Conservation (phyloP, 306 rosid genomes). For the Trichosanthes truncata region DNA sequence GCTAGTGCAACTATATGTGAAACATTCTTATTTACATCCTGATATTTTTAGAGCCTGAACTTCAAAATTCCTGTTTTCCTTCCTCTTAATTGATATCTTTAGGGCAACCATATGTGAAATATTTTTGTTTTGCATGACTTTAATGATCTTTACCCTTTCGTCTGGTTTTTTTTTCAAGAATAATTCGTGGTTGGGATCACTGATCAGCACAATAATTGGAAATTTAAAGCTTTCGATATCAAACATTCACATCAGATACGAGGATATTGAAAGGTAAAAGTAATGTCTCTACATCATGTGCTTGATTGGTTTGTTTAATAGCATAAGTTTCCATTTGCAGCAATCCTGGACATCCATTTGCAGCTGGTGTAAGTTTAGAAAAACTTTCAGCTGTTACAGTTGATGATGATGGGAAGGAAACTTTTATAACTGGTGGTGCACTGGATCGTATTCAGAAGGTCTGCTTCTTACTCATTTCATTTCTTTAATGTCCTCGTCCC, state of each 20-base stretch:
- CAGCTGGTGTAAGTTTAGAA: slow-evolving; percentile 86
- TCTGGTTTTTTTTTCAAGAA: slow-evolving; percentile 39
- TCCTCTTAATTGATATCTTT: neutral
- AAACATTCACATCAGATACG: slow-evolving; percentile 91
- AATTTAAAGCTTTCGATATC: slow-evolving; percentile 91
- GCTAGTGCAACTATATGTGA: neutral
- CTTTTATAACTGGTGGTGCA: slow-evolving; percentile 78
- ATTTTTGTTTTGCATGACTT: neutral
- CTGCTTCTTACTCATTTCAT: slow-evolving; percentile 9
- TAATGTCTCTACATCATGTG: neutral
- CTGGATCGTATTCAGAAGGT: slow-evolving; percentile 85
- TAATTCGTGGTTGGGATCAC: slow-evolving; percentile 93
- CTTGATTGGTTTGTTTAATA: slow-evolving; percentile 2
- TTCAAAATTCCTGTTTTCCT: neutral
- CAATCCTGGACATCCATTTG: slow-evolving; percentile 92
- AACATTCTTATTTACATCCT: neutral
- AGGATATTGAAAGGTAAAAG: slow-evolving; percentile 80
- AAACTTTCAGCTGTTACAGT: slow-evolving; percentile 84
- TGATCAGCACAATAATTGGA: slow-evolving; percentile 84
- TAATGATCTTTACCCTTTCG: neutral
- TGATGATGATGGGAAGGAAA: slow-evolving; percentile 79
- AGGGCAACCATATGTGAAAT: neutral
- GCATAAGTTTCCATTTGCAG: slow-evolving; percentile 44
- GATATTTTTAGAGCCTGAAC: neutral
- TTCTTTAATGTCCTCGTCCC: neutral